These are phyloP conservation scores for Tuber brumale DNA, from an alignment of 495 filamentous ascomycete species.

Conservation along the genomic window DNA sequence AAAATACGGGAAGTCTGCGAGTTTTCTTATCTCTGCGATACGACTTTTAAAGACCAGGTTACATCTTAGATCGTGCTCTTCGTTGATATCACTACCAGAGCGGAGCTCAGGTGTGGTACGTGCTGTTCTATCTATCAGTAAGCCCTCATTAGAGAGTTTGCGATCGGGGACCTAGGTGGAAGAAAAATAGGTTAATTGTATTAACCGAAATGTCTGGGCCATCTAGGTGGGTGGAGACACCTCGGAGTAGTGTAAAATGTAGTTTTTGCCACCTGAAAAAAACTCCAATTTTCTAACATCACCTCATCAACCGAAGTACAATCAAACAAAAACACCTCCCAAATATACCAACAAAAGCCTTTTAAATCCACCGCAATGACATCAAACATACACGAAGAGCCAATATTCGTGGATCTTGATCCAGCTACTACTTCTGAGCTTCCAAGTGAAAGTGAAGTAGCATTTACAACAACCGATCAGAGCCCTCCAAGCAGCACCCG, in stretches of 20 bases:
- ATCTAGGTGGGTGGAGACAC: no score
- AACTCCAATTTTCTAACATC: neutral
- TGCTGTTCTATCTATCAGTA: slow-evolving; percentile 1
- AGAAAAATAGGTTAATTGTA: no score
- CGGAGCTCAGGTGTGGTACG: neutral
- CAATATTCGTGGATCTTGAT: neutral
- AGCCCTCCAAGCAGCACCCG: neutral
- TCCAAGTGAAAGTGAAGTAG: neutral
- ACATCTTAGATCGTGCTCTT: slow-evolving; percentile 39
- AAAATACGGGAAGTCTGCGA: neutral
- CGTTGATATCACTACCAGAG: slow-evolving; percentile 36
- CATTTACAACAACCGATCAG: neutral
- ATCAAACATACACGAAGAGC: neutral
- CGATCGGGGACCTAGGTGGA: no score
- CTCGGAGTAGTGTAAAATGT: no score
- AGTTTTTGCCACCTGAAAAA: no score
- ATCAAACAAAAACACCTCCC: neutral
- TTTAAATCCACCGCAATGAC: neutral
- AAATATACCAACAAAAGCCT: neutral
- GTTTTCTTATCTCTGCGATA: slow-evolving; percentile 5
- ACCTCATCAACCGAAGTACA: neutral
- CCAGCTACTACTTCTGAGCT: neutral
- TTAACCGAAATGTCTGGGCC: no score
- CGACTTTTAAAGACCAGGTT: slow-evolving; percentile 20
- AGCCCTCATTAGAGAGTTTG: neutral